Evolutionary conservation across 345 rosid species (phyloP), one percentile per base, ranked within the genome.

Genomic region (Eucalyptus regnans): DNA sequence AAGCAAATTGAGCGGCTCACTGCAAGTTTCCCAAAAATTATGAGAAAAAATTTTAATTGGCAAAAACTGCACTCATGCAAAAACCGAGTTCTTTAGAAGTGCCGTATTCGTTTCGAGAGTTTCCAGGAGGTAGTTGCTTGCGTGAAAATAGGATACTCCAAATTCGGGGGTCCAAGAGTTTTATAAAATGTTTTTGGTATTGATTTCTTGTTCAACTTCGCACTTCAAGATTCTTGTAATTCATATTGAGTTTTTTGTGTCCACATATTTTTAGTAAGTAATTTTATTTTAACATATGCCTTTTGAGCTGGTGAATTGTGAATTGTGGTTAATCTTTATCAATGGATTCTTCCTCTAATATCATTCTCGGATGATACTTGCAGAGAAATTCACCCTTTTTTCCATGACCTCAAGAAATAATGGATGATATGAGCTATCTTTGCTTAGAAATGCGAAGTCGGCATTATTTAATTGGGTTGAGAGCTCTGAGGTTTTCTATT

Each of bases 51-150:
- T 88, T 79, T 87, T 66, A 89, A 87, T 84, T 83, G 88, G 79
- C 87, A 46, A 89, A 52, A 52, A 18, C 23, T 52, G 5, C 10
- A 1, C 58, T 52, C 23, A 8, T 52, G 23, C 23, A 52, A 52
- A 52, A 90, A 86, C 87, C 89, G 2, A 66, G 86, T 52, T 91
- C 94, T 50, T 89, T 90, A 86, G 90, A 88, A 86, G 94, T 90
- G 92, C 88, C 91, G 3, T 93, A 93, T 87, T 91, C 93, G 60
- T 92, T 90, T 87, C 90, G 91, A 66, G 94, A 93, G 85, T 91
- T 89, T 89, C 88, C 96, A 92, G 96, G 99, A 76, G 83, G 83
- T 76, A 20, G 83, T 76, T 97, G 87, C 7, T 86, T 17, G 37
- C 37, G 37, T 33, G 37, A 33, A 33, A 33, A 33, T 33, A 33